A percentile compares a stretch with the other conserved stretches of the same genome.
phyloP scores from a whole-genome alignment of 345 rosid species.

The Corchorus capsularis region DNA sequence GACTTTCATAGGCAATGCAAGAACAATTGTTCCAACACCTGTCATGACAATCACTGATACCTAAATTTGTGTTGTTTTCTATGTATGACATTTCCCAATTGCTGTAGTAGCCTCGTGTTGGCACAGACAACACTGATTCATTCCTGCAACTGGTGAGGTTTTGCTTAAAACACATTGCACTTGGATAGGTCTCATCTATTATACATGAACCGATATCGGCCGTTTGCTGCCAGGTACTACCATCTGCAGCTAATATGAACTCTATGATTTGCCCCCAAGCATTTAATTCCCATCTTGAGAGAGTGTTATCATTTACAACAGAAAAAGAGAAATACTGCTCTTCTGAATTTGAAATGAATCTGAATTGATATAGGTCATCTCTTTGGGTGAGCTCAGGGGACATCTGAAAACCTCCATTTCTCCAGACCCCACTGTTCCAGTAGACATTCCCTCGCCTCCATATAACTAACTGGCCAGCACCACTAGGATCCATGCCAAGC shows the following conservation, averaged over 20 bases:
- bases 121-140: constrained; percentile 39
- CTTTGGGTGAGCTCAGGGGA: constrained; percentile 36
- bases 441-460: constrained; percentile 50
- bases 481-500: constrained; percentile 52
- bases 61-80: constrained; percentile 30
- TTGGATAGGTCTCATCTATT: constrained; percentile 35
- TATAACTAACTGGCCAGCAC: constrained; percentile 44
- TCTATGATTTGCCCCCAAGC: constrained; percentile 48
- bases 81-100: constrained; percentile 17
- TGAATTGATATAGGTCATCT: constrained; percentile 40
- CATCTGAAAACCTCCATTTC: constrained; percentile 41
- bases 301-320: constrained; percentile 30
- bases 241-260: constrained; percentile 25
- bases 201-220: constrained; percentile 33
- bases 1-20: constrained; percentile 46
- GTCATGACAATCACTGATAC: constrained; percentile 58
- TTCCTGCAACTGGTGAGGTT: constrained; percentile 53
- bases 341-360: constrained; percentile 34
- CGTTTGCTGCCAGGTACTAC: constrained; percentile 31
- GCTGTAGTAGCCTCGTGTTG: constrained; percentile 41
- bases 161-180: constrained; percentile 50
- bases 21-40: constrained; percentile 65
- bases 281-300: constrained; percentile 52
- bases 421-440: constrained; percentile 59
- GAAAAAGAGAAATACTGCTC: constrained; percentile 56